Evolutionary conservation across 2,329 filamentous ascomycete species (phyloP), one percentile per base, ranked within the genome.

Genomic region (Elsinoe fawcettii): DNA sequence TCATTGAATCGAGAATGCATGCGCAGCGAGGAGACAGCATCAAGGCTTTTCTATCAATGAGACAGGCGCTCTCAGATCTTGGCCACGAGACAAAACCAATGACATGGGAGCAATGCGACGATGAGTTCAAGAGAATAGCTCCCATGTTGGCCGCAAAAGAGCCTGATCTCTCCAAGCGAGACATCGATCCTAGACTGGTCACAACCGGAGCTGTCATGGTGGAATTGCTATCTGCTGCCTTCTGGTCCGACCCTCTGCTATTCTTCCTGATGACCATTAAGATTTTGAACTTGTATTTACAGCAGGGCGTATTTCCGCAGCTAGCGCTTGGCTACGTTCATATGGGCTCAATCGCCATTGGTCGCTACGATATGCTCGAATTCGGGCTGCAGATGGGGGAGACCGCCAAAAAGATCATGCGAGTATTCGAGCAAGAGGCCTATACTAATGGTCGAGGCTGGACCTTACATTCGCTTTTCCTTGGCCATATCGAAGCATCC

Each of bases 1-100:
- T 96, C 39, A 75, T 96, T 34, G 85, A 90, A 67, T 90, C 88
- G 5, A 83, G 90, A 51, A 86, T 96, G 46, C 83, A 85, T 64
- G 83, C 87, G 1, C 84, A 91, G 65, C 79, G 80, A 56, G 90
- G 90, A 1, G 83, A 95, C 62, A 82, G 84, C 25, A 73, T 77
- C 20, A 80, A 80, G 3, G 88, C 90, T 0, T 83, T 95, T 63
- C 73, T 79, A 30, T 81, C 82, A 1, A 74, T 96, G 22, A 85
- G 85, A 65, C 80, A 84, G 46, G 90, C 88, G 60, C 74, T 96
- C 14, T 74, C 73, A 25, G 85, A 85, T 11, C 77, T 96, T 11
- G 87, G 82, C 2, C 78, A 91, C 14, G 71, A 80, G 1, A 74
- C 93, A 11, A 80, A 85, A 32, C 76, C 84, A 1, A 75, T 82